A percentile compares a stretch with the other conserved stretches of the same genome.
Conservation (phyloP, 805 yeast genomes). For the Wickerhamomyces xylosicus region DNA sequence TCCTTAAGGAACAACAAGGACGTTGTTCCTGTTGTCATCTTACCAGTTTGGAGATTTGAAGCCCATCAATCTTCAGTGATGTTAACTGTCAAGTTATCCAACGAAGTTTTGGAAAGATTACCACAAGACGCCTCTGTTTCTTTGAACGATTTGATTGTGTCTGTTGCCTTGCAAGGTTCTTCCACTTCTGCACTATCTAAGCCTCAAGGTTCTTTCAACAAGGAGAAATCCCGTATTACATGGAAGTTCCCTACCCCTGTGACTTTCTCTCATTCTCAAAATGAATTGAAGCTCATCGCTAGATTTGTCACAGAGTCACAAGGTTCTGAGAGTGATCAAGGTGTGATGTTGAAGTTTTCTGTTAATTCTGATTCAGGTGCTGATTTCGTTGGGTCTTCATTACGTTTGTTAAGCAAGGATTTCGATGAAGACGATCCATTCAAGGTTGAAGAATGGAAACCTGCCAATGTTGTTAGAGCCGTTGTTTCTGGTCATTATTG, state of each 20-base stretch:
- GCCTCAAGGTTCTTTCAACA: constrained; percentile 87
- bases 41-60: constrained; percentile 89
- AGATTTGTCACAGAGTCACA: constrained; percentile 70
- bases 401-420: constrained; percentile 28
- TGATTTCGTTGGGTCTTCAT: constrained; percentile 29
- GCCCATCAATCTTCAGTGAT: constrained; percentile 77
- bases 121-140: constrained; percentile 26
- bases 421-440: constrained; percentile 28
- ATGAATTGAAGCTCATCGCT: constrained; percentile 69
- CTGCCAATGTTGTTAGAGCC: constrained; percentile 23
- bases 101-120: constrained; percentile 28
- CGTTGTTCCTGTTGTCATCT: constrained; percentile 47
- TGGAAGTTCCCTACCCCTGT: constrained; percentile 58
- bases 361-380: constrained; percentile 33
- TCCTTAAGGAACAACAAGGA: constrained; percentile 40
- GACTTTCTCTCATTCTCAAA: constrained; percentile 19
- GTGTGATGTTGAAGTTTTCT: constrained; percentile 62
- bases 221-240: constrained; percentile 75
- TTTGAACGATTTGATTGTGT: constrained; percentile 28
- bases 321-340: constrained; percentile 65
- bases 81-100: constrained; percentile 52
- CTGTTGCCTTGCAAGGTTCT: constrained; percentile 53
- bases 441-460: constrained; percentile 25
- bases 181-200: constrained; percentile 72
- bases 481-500: constrained; percentile 27